phyloP scores from a whole-genome alignment of 2,329 filamentous ascomycete species.

The Cercospora sojina region DNA sequence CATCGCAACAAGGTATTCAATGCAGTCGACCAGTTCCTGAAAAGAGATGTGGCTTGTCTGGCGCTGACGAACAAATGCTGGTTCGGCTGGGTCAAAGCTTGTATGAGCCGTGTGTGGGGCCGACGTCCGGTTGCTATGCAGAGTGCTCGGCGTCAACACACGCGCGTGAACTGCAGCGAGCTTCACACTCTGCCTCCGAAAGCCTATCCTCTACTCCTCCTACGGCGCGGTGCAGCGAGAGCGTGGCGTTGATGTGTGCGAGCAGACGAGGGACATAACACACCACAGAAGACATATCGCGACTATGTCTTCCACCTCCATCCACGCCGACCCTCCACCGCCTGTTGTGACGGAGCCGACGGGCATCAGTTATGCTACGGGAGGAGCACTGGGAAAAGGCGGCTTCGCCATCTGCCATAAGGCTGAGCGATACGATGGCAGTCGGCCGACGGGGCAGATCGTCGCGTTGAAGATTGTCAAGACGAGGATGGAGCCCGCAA shows the following conservation, averaged over 20 bases:
- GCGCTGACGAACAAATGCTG: neutral
- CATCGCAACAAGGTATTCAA: neutral
- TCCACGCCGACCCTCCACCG: constrained; percentile 53
- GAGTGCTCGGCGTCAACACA: neutral
- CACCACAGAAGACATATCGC: constrained; percentile 12
- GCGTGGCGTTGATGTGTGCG: constrained; percentile 12
- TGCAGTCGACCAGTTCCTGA: neutral
- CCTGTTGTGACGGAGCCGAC: constrained; percentile 65
- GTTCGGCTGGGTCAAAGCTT: constrained; percentile 1
- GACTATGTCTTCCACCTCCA: constrained; percentile 37
- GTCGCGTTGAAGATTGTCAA: constrained; percentile 81
- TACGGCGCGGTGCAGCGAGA: constrained; percentile 2
- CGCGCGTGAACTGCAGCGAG: neutral
- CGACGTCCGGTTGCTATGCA: constrained; percentile 2
- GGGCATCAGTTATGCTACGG: constrained; percentile 71
- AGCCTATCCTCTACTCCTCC: constrained; percentile 3
- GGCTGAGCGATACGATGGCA: constrained; percentile 60
- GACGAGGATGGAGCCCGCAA: constrained; percentile 72
- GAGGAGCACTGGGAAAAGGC: constrained; percentile 73
- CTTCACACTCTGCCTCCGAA: constrained; percentile 6
- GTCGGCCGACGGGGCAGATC: constrained; percentile 60
- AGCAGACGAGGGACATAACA: constrained; percentile 15
- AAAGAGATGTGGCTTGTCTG: neutral
- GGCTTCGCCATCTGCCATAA: constrained; percentile 81
- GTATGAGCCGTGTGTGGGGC: neutral